Conservation (phyloP, 2,329 filamentous ascomycete genomes). For the Pestalotiopsis sp. region DNA sequence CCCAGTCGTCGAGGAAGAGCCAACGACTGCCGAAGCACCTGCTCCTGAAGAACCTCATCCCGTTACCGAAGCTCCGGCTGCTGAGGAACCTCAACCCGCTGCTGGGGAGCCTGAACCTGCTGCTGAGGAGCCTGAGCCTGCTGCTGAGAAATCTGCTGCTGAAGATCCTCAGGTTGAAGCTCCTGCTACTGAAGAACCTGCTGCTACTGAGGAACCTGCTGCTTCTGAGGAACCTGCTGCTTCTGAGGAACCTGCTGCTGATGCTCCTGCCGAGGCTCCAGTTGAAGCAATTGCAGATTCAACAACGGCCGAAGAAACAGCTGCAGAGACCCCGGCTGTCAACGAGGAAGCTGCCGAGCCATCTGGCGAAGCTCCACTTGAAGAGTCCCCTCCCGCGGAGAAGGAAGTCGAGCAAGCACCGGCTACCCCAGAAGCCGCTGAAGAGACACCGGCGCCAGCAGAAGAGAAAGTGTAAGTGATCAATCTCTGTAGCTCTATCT, state of each 20-base stretch:
- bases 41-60: neutral
- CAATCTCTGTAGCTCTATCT: neutral
- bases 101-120: neutral
- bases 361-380: neutral
- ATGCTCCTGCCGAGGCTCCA: neutral
- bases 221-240: neutral
- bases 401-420: neutral
- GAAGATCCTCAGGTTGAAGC: neutral
- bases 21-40: neutral
- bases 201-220: neutral
- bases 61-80: neutral
- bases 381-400: neutral
- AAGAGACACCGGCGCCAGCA: neutral
- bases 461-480: neutral
- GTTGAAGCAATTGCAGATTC: too few species aligned
- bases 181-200: neutral
- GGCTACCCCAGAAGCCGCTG: neutral
- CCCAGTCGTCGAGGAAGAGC: neutral
- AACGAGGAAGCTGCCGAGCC: neutral
- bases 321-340: neutral
- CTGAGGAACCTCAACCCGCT: too few species aligned
- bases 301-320: neutral
- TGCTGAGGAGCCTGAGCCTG: neutral
- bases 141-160: neutral
- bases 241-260: neutral